Conservation (phyloP, 345 rosid species). For the Populus euphratica region DNA sequence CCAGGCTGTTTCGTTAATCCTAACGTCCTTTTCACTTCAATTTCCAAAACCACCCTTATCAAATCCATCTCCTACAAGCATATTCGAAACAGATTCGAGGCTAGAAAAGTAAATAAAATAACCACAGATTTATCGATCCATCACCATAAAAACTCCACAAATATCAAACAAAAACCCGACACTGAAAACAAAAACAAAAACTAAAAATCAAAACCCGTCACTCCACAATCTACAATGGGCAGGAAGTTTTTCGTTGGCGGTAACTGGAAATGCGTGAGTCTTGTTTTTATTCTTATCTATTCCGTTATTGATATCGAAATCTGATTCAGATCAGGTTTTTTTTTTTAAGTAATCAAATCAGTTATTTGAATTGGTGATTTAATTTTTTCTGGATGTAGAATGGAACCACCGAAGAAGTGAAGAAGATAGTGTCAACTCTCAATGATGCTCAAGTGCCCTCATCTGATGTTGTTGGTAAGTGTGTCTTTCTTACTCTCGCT, state of each 20-base stretch:
- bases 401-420: slow-evolving; percentile 85
- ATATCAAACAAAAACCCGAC: background rate
- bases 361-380: background rate
- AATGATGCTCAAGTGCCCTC: slow-evolving; percentile 72
- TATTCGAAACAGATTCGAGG: slow-evolving; percentile 3
- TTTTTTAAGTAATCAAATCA: background rate
- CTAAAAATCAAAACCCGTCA: background rate
- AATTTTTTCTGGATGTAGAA: slow-evolving; percentile 41
- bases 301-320: background rate
- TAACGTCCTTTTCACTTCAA: background rate
- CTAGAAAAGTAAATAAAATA: background rate
- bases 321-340: background rate
- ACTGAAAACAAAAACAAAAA: background rate
- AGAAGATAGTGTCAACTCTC: slow-evolving; percentile 70
- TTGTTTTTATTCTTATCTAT: background rate
- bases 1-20: background rate
- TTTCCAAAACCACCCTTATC: slow-evolving; percentile 20
- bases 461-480: slow-evolving; percentile 70
- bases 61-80: background rate
- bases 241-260: slow-evolving; percentile 93
- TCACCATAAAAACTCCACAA: background rate
- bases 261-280: slow-evolving; percentile 96
- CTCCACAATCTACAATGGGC: slow-evolving; percentile 41
- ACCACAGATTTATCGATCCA: slow-evolving; percentile 15
- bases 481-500: background rate